Conservation (phyloP, 495 filamentous ascomycete genomes). For the Penicillium coffeae region DNA sequence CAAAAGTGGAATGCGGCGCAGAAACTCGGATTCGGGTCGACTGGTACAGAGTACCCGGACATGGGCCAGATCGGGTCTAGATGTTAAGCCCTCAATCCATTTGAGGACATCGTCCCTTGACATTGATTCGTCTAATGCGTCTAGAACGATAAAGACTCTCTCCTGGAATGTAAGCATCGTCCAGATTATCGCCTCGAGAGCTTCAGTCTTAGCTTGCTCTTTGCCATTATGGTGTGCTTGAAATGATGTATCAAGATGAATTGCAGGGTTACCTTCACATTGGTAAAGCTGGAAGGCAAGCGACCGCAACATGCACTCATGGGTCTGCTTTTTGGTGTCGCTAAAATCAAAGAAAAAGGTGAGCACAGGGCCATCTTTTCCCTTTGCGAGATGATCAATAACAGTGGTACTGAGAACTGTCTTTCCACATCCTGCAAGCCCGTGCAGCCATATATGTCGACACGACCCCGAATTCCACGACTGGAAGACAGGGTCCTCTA, state of each 20-base stretch:
- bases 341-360: slow-evolving; percentile 31
- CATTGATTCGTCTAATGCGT: slow-evolving; percentile 30
- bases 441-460: slow-evolving; percentile 19
- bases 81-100: slow-evolving; percentile 17
- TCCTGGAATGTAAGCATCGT: slow-evolving; percentile 15
- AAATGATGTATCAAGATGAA: slow-evolving; percentile 15
- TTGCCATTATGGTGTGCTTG: slow-evolving; percentile 16
- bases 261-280: slow-evolving; percentile 1
- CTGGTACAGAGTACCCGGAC: slow-evolving; percentile 25
- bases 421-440: slow-evolving; percentile 24
- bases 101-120: slow-evolving; percentile 17
- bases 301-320: slow-evolving; percentile 23
- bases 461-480: slow-evolving; percentile 13
- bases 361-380: slow-evolving; percentile 12
- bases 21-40: slow-evolving; percentile 27
- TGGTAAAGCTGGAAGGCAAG: slow-evolving; percentile 24
- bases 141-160: slow-evolving; percentile 19
- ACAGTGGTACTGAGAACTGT: slow-evolving; percentile 21
- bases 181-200: slow-evolving; percentile 6
- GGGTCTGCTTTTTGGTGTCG: slow-evolving; percentile 22
- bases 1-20: slow-evolving; percentile 8
- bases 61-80: slow-evolving; percentile 8
- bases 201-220: slow-evolving; percentile 13
- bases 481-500: too few species aligned
- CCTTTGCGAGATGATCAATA: slow-evolving; percentile 18